phyloP scores from a whole-genome alignment of 441 rosid genomes.

The Populus trichocarpa region DNA sequence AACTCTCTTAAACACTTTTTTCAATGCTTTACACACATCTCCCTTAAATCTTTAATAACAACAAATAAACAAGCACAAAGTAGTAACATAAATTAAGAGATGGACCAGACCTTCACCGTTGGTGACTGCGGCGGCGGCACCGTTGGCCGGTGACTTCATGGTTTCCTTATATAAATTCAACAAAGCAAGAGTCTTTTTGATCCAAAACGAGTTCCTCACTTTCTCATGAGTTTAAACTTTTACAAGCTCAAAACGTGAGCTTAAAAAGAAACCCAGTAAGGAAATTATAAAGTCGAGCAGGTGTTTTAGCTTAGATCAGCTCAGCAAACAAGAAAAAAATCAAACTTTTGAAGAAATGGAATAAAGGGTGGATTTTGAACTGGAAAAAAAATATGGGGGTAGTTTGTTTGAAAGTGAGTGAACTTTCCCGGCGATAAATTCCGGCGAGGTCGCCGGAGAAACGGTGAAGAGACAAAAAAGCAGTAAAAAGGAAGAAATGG shows the following conservation, averaged over 20 bases:
- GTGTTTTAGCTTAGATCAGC: slow-evolving; percentile 21
- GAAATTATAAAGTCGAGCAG: not conserved
- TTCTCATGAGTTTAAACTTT: not conserved
- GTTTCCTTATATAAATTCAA: slow-evolving; percentile 4
- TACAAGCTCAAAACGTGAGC: not conserved
- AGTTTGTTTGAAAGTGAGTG: not conserved
- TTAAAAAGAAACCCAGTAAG: not conserved
- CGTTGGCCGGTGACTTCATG: slow-evolving; percentile 43
- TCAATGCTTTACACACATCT: not conserved
- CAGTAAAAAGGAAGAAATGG: slow-evolving; percentile 12
- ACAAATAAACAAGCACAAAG: not conserved
- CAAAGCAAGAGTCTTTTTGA: not conserved
- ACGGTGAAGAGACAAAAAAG: slow-evolving; percentile 5
- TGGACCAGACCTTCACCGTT: slow-evolving; percentile 38
- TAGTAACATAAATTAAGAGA: not conserved
- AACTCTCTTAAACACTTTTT: not conserved
- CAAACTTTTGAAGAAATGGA: not conserved
- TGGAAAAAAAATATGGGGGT: not conserved
- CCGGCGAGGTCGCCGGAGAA: not conserved
- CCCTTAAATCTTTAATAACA: not conserved
- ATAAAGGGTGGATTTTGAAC: not conserved
- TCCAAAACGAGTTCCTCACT: not conserved
- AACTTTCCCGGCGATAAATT: slow-evolving; percentile 7
- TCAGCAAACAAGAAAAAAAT: not conserved
- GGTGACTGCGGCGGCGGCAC: slow-evolving; percentile 14